Conservation (phyloP, 2,329 filamentous ascomycete species). For the Lecanicillium sp. region DNA sequence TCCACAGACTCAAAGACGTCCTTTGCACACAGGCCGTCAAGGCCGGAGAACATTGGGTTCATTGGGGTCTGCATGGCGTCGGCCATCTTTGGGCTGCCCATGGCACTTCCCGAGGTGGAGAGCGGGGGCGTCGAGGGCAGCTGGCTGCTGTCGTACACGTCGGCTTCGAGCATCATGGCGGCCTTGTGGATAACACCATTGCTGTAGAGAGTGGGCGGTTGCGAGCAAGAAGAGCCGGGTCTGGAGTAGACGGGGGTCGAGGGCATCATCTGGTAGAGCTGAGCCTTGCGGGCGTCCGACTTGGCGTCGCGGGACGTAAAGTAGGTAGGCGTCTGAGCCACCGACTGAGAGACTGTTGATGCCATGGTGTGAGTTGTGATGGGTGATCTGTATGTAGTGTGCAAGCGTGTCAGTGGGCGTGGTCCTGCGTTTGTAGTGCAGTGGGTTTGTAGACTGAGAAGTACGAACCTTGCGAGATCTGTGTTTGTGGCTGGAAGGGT, state of each 20-base stretch:
- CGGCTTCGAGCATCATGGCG: constrained; percentile 70
- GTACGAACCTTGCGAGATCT: constrained; percentile 4
- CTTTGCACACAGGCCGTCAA: constrained; percentile 60
- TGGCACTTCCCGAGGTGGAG: constrained; percentile 75
- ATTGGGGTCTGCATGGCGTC: constrained; percentile 77
- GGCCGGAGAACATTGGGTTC: constrained; percentile 68
- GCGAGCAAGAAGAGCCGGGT: constrained; percentile 58
- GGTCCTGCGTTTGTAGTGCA: constrained; percentile 1
- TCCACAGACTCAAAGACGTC: constrained; percentile 65
- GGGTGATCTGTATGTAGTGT: constrained; percentile 17
- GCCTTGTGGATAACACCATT: constrained; percentile 65
- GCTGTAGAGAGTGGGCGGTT: constrained; percentile 49
- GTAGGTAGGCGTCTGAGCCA: constrained; percentile 68
- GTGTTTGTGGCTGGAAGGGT: constrained; percentile 1
- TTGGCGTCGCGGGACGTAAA: constrained; percentile 77
- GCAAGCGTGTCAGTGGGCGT: constrained; percentile 20
- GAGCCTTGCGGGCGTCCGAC: constrained; percentile 63
- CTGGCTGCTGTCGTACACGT: constrained; percentile 61
- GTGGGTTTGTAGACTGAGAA: background rate
- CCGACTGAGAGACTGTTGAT: constrained; percentile 48
- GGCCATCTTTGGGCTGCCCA: constrained; percentile 75
- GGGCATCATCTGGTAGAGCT: constrained; percentile 57
- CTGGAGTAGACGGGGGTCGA: constrained; percentile 58
- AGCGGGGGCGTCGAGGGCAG: constrained; percentile 83
- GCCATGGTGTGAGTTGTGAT: constrained; percentile 46